phyloP scores from a whole-genome alignment of 106 monocot genomes.

The Phalaenopsis equestris region DNA sequence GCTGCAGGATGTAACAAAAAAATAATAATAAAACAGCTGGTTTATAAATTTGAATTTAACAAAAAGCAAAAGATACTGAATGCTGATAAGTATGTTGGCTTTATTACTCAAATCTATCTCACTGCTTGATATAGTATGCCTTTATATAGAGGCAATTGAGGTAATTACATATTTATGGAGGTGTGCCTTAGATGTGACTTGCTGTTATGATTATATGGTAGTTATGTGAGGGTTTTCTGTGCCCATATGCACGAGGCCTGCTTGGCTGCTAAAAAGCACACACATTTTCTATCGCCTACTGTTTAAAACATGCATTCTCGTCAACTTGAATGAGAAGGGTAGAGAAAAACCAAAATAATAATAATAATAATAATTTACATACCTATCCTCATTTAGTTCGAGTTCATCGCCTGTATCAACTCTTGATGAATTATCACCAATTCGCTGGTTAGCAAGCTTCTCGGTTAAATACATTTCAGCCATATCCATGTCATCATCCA shows the following conservation, averaged over 20 bases:
- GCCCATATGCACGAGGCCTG: too few relatives aligned
- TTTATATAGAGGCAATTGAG: too few relatives aligned
- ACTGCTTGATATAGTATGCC: too few relatives aligned
- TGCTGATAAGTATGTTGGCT: too few relatives aligned
- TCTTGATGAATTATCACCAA: conserved; percentile 21
- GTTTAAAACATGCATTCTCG: background rate
- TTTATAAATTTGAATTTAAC: background rate
- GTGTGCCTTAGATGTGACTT: too few relatives aligned
- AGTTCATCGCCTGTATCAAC: conserved; percentile 18
- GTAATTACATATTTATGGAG: too few relatives aligned
- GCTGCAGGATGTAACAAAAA: background rate
- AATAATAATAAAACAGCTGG: background rate
- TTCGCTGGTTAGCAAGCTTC: conserved; percentile 35
- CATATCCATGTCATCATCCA: conserved; percentile 98
- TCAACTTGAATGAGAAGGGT: background rate
- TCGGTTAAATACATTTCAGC: conserved; percentile 94
- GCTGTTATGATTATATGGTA: too few relatives aligned
- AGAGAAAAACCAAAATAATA: background rate
- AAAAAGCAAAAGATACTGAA: background rate
- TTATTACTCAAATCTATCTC: too few relatives aligned
- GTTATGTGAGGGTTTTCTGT: too few relatives aligned
- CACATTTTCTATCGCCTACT: background rate
- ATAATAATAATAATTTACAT: background rate
- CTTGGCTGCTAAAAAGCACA: background rate
- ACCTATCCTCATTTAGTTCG: conserved; percentile 21